Evolutionary conservation across 1,284 basidiomycete species (phyloP).

Genomic region (Rhodotorula sp.): DNA sequence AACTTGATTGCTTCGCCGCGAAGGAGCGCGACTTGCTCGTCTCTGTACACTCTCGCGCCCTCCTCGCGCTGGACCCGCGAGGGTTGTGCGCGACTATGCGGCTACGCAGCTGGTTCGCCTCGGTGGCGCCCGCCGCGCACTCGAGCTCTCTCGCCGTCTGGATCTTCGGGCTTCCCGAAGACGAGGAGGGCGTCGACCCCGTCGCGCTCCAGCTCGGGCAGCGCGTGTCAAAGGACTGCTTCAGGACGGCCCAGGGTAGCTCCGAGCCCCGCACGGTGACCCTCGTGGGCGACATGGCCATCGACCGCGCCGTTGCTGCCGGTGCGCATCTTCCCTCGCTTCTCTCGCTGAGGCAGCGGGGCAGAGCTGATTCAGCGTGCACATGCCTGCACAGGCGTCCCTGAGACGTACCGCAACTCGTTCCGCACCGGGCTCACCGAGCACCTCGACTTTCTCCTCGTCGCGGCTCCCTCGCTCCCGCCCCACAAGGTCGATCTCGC

Average conservation of each 20-base stretch:
- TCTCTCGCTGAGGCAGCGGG: not conserved
- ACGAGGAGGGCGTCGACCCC: not conserved
- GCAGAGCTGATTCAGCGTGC: not conserved
- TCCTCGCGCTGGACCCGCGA: not conserved
- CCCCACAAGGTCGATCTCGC: slow-evolving; percentile 3
- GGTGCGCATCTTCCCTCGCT: not conserved
- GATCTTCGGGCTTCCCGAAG: not conserved
- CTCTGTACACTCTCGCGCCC: not conserved
- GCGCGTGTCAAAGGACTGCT: not conserved
- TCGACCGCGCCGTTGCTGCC: not conserved
- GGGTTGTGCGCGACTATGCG: not conserved
- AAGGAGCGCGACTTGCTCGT: too few species aligned
- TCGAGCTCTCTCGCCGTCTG: slow-evolving; percentile 5
- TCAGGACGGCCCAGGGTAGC: not conserved
- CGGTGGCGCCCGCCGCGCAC: not conserved
- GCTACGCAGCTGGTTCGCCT: slow-evolving; percentile 12
- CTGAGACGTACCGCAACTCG: not conserved
- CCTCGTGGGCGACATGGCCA: not conserved
- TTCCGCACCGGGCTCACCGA: slow-evolving; percentile 7
- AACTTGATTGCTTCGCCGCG: too few species aligned
- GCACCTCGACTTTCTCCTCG: not conserved
- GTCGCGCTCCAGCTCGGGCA: not conserved
- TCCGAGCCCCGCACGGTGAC: not conserved
- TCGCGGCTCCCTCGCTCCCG: not conserved
- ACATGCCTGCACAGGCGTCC: not conserved